phyloP scores from a whole-genome alignment of 1,139 yeast species.

The Scheffersomyces titani region DNA sequence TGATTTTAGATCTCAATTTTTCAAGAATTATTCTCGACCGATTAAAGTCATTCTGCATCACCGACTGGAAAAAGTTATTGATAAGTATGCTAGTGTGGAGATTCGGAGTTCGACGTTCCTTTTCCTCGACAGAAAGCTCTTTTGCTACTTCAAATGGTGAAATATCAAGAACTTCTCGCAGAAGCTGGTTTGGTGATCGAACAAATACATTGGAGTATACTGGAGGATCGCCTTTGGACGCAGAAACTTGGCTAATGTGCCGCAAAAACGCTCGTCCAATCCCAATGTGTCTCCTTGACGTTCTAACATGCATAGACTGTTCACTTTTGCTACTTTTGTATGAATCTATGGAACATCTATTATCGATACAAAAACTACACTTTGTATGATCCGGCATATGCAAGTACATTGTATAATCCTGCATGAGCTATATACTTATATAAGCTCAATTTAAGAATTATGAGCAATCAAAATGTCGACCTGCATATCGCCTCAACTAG shows the following conservation, averaged over 20 bases:
- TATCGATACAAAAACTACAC: background rate
- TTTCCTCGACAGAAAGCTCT: background rate
- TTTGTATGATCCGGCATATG: background rate
- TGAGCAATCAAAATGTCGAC: background rate
- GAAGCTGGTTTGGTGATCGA: background rate
- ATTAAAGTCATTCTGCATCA: conserved; percentile 10
- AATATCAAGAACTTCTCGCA: conserved; percentile 3
- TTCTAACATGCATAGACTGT: background rate
- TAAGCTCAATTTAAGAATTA: no score
- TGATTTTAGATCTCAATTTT: conserved; percentile 5
- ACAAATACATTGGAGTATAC: background rate
- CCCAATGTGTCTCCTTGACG: background rate
- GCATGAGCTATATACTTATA: background rate
- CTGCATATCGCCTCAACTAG: background rate
- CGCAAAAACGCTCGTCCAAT: background rate
- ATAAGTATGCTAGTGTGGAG: conserved; percentile 5
- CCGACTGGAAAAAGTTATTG: conserved; percentile 11
- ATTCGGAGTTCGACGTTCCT: background rate
- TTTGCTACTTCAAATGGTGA: conserved; percentile 2
- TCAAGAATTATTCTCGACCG: conserved; percentile 8
- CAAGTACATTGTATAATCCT: background rate
- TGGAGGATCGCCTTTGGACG: background rate
- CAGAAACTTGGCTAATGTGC: background rate
- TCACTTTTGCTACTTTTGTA: background rate
- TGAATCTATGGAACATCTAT: background rate